Evolutionary conservation across 2,329 filamentous ascomycete species (phyloP), one percentile per base, ranked within the genome.

Genomic region (Hypomyces perniciosus): DNA sequence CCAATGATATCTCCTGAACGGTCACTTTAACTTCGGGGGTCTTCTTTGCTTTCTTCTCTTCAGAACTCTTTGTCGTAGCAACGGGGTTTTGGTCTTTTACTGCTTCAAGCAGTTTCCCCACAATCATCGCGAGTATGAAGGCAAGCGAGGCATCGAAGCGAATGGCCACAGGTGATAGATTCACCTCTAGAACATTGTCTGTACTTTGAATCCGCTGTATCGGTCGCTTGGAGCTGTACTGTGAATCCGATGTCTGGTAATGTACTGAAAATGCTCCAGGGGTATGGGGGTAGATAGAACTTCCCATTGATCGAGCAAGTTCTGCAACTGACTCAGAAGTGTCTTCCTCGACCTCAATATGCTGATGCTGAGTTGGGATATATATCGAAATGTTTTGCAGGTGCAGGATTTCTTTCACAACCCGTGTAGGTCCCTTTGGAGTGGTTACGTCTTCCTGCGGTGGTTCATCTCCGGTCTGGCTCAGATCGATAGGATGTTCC

Each of bases 231-330:
- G 45, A 27, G 8, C 46, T 39, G 4, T 45, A 42, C 8, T 26
- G 26, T 8, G 43, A 51, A 5, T 27, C 42, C 26, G 60, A 48
- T 13, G 54, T 6, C 8, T 56, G 50, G 3, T 56, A 57, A 39
- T 76, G 65, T 2, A 79, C 67, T 0, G 81, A 85, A 61, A 85
- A 85, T 2, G 82, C 75, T 1, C 82, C 83, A 1, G 82, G 82
- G 3, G 84, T 62, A 58, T 82, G 72, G 0, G 75, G 73, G n/a
- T 72, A 71, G 8, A 70, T 54, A 2, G 74, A 77, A 35, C 60
- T 65, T 0, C 61, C 61, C 35, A 74, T 54, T 10, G 66, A 63
- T 31, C 65, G 60, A 6, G 61, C 59, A 6, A 67, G 56, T 27
- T 64, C 57, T 7, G 60, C 52, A 3, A 61, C 52, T 0, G 65